These are phyloP conservation scores for Psidium guajava DNA, from an alignment of 345 rosid genomes.

Conservation along the genomic window DNA sequence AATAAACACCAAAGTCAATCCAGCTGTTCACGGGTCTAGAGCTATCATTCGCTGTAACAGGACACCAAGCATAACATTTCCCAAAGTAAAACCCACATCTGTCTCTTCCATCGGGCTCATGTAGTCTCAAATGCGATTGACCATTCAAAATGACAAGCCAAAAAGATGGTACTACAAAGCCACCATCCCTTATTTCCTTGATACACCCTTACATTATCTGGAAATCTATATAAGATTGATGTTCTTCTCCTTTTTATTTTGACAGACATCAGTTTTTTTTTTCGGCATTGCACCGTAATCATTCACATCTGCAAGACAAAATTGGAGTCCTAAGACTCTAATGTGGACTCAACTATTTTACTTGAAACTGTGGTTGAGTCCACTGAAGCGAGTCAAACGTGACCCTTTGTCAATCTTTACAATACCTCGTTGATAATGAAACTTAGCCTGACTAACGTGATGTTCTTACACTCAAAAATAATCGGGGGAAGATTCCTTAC, in stretches of 20 bases:
- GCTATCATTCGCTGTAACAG: not conserved
- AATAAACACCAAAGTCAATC: not conserved
- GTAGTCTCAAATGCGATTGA: conserved; percentile 1
- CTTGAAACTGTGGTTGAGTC: not conserved
- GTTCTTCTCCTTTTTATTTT: not conserved
- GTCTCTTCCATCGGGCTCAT: not conserved
- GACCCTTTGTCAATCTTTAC: not conserved
- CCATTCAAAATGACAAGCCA: conserved; percentile 7
- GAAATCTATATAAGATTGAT: not conserved
- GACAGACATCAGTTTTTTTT: not conserved
- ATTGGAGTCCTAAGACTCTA: not conserved
- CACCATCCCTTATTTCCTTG: not conserved
- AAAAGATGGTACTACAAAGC: conserved; percentile 7
- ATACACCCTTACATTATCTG: not conserved
- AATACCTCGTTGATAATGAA: not conserved
- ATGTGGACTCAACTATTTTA: not conserved
- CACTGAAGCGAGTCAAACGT: not conserved
- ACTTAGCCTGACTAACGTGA: not conserved
- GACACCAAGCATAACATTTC: not conserved
- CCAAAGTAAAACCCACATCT: not conserved
- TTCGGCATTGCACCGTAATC: not conserved
- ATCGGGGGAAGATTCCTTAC: too few relatives aligned
- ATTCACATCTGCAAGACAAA: not conserved
- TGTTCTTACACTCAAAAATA: not conserved
- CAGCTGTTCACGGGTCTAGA: conserved; percentile 15